phyloP scores from a whole-genome alignment of 164 flowering plant species.

The Liriodendron chinense region DNA sequence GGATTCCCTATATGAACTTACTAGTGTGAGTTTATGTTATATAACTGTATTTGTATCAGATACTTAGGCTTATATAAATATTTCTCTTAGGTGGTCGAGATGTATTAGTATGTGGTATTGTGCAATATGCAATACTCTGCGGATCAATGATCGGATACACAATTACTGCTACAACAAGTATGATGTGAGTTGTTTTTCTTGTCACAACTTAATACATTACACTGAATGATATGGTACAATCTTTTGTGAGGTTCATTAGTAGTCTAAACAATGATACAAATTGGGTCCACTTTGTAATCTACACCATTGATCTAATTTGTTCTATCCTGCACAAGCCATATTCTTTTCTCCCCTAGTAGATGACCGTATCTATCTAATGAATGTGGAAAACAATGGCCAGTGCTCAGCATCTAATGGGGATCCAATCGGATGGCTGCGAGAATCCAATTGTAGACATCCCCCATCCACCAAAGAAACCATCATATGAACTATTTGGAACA shows the following conservation, averaged over 20 bases:
- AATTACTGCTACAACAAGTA: constrained; percentile 29
- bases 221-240: not conserved
- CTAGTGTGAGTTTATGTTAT: not conserved
- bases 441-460: no score
- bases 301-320: no score
- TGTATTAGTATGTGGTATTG: constrained; percentile 19
- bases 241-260: not conserved
- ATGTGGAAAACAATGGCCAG: no score
- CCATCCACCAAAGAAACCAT: no score
- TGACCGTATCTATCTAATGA: no score
- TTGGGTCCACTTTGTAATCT: no score
- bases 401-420: no score
- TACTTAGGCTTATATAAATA: not conserved
- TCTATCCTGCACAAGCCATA: no score
- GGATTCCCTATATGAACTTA: no score
- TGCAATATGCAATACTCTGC: constrained; percentile 28
- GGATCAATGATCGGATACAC: constrained; percentile 35
- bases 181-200: constrained; percentile 24
- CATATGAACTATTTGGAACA: no score
- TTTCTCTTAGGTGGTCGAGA: constrained; percentile 20
- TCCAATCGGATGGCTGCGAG: no score
- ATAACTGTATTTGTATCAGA: not conserved
- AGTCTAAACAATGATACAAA: not conserved
- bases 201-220: not conserved
- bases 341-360: no score